These are phyloP conservation scores for Zygosaccharomyces rouxii DNA, from an alignment of 805 yeast genomes.

Conservation along the genomic window DNA sequence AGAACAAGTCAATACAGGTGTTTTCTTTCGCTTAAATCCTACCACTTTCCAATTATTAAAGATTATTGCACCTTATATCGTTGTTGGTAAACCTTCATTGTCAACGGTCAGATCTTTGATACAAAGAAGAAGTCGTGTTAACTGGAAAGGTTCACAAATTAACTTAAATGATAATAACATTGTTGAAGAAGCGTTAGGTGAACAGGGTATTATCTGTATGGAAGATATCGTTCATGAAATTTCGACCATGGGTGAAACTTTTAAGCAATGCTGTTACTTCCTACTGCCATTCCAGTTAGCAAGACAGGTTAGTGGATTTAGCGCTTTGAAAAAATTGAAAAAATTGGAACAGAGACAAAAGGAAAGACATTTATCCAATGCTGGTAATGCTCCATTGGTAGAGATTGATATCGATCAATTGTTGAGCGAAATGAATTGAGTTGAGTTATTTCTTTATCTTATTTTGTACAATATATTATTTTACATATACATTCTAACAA, in stretches of 20 bases:
- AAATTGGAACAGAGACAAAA: slow-evolving; percentile 54
- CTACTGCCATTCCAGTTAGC: slow-evolving; percentile 65
- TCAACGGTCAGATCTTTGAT: slow-evolving; percentile 65
- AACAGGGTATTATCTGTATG: slow-evolving; percentile 67
- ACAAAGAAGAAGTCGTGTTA: slow-evolving; percentile 69
- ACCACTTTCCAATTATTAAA: slow-evolving; percentile 60
- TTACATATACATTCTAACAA: neutral
- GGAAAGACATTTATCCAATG: slow-evolving; percentile 45
- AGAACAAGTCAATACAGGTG: slow-evolving; percentile 58
- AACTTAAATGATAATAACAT: slow-evolving; percentile 69
- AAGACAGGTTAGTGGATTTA: slow-evolving; percentile 69
- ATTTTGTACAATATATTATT: too few relatives aligned
- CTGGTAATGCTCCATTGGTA: slow-evolving; percentile 59
- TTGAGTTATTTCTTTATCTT: neutral
- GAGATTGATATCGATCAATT: slow-evolving; percentile 72
- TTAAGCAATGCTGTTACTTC: slow-evolving; percentile 57
- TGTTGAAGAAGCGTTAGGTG: slow-evolving; percentile 69
- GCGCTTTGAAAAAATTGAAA: slow-evolving; percentile 65
- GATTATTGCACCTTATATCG: slow-evolving; percentile 66
- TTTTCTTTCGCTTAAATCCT: slow-evolving; percentile 60
- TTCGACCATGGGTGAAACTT: slow-evolving; percentile 56
- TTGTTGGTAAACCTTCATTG: slow-evolving; percentile 71
- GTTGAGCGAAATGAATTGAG: slow-evolving; percentile 59
- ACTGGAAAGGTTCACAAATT: slow-evolving; percentile 36
- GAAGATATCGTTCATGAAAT: slow-evolving; percentile 78